These are phyloP conservation scores for Aplosporella prunicola DNA, from an alignment of 2,329 filamentous ascomycete species.

Conservation along the genomic window DNA sequence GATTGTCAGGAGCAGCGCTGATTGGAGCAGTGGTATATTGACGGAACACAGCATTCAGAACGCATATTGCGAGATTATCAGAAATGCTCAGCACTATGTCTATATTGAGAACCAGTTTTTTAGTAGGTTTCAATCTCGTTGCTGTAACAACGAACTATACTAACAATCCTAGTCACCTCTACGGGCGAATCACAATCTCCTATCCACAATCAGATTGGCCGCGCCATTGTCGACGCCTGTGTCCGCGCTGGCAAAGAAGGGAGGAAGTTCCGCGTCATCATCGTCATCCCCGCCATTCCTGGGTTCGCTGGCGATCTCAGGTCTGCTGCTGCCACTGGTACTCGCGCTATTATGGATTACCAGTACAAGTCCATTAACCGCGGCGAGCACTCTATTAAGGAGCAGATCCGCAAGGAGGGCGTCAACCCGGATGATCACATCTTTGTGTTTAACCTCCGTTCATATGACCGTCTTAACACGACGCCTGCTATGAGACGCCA, in stretches of 20 bases:
- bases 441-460: conserved; percentile 88
- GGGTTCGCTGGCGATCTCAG: conserved; percentile 89
- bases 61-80: conserved; percentile 75
- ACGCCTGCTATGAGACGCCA: conserved; percentile 63
- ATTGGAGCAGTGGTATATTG: conserved; percentile 90
- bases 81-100: conserved; percentile 80
- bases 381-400: conserved; percentile 84
- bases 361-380: conserved; percentile 95
- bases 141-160: not conserved
- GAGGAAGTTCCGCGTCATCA: conserved; percentile 82
- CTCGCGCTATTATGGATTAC: conserved; percentile 91
- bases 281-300: conserved; percentile 82
- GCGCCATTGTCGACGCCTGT: conserved; percentile 82
- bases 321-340: conserved; percentile 73
- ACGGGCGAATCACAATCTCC: conserved; percentile 82
- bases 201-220: conserved; percentile 79
- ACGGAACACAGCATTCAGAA: conserved; percentile 80
- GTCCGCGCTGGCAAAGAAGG: conserved; percentile 70
- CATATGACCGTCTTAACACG: conserved; percentile 84
- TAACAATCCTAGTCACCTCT: conserved; percentile 53
- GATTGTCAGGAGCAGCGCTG: conserved; percentile 77
- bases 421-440: conserved; percentile 72
- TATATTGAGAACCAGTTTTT: conserved; percentile 99
- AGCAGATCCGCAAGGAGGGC: conserved; percentile 61
- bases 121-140: conserved; percentile 38